Evolutionary conservation across 2,329 filamentous ascomycete genomes (phyloP).

Genomic region (Diaporthe citri): DNA sequence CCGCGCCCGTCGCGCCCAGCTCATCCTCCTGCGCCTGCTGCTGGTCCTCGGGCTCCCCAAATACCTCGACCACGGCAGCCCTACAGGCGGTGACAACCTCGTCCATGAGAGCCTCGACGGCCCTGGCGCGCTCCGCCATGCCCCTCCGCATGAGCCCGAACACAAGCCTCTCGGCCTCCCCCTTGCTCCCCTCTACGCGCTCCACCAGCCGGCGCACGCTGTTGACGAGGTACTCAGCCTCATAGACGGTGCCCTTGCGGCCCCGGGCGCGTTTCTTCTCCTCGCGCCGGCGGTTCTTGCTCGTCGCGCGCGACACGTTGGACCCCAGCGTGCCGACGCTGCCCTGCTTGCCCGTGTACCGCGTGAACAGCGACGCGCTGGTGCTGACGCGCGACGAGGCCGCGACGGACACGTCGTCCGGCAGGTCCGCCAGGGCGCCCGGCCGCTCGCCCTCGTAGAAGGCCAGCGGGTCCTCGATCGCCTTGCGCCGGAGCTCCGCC

Average conservation of each 20-base stretch:
- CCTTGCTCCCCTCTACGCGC: conserved; percentile 78
- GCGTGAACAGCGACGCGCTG: conserved; percentile 88
- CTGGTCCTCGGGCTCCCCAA: conserved; percentile 52
- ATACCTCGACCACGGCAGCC: conserved; percentile 78
- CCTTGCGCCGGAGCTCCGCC: conserved; percentile 83
- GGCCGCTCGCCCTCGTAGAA: conserved; percentile 85
- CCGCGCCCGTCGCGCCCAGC: conserved; percentile 40
- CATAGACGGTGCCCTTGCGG: conserved; percentile 97
- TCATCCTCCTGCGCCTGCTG: conserved; percentile 43
- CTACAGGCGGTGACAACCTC: conserved; percentile 81
- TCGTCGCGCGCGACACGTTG: conserved; percentile 81
- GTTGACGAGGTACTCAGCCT: conserved; percentile 96
- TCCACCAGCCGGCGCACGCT: conserved; percentile 87
- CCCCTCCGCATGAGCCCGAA: conserved; percentile 81
- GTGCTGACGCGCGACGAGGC: conserved; percentile 85
- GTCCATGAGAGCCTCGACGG: conserved; percentile 78
- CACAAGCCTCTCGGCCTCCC: conserved; percentile 81
- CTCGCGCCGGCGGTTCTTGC: conserved; percentile 88
- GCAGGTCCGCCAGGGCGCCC: conserved; percentile 60
- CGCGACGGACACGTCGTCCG: conserved; percentile 92
- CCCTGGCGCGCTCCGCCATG: conserved; percentile 89
- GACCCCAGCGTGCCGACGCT: conserved; percentile 78
- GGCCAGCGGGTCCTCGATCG: conserved; percentile 84
- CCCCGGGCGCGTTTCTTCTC: conserved; percentile 95
- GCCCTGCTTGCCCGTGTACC: conserved; percentile 81